A percentile compares a stretch with the other conserved stretches of the same genome.
phyloP scores from a whole-genome alignment of 2,329 filamentous ascomycete genomes.

The Bipolaris zeicola region DNA sequence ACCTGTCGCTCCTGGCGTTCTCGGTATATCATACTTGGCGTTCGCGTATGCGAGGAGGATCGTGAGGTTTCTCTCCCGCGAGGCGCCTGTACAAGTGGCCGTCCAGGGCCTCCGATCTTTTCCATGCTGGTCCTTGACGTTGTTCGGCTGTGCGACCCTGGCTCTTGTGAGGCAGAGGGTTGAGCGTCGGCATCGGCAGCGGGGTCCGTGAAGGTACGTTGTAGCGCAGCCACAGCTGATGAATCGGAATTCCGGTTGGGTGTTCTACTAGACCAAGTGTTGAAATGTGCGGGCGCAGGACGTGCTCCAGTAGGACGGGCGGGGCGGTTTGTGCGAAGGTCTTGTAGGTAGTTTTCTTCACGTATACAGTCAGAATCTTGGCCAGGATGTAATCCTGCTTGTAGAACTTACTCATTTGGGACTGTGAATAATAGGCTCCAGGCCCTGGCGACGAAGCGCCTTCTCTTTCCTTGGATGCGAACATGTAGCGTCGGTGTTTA shows the following conservation, averaged over 20 bases:
- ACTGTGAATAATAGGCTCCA: constrained; percentile 42
- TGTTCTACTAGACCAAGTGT: constrained; percentile 43
- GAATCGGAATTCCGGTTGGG: constrained; percentile 30
- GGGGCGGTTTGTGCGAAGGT: constrained; percentile 70
- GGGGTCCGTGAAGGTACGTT: constrained; percentile 34
- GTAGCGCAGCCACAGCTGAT: constrained; percentile 34
- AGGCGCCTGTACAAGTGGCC: constrained; percentile 44
- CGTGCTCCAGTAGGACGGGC: constrained; percentile 73
- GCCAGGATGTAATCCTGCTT: constrained; percentile 9
- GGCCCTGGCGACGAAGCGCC: constrained; percentile 44
- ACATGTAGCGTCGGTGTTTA: constrained; percentile 32
- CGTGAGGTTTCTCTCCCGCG: constrained; percentile 50
- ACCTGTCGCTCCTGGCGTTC: constrained; percentile 77
- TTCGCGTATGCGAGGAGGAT: constrained; percentile 52
- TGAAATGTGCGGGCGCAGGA: constrained; percentile 62
- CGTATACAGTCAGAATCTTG: constrained; percentile 24
- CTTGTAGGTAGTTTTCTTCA: constrained; percentile 71
- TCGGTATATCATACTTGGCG: constrained; percentile 69
- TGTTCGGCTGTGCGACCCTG: constrained; percentile 38
- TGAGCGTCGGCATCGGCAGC: constrained; percentile 27
- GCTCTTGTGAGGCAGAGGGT: constrained; percentile 25
- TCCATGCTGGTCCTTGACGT: constrained; percentile 40
- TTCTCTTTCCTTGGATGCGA: constrained; percentile 43
- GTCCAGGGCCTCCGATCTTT: constrained; percentile 33
- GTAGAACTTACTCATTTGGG: constrained; percentile 48